These are phyloP conservation scores for Pyricularia pennisetigena DNA, from an alignment of 2,329 filamentous ascomycete genomes.

Conservation along the genomic window DNA sequence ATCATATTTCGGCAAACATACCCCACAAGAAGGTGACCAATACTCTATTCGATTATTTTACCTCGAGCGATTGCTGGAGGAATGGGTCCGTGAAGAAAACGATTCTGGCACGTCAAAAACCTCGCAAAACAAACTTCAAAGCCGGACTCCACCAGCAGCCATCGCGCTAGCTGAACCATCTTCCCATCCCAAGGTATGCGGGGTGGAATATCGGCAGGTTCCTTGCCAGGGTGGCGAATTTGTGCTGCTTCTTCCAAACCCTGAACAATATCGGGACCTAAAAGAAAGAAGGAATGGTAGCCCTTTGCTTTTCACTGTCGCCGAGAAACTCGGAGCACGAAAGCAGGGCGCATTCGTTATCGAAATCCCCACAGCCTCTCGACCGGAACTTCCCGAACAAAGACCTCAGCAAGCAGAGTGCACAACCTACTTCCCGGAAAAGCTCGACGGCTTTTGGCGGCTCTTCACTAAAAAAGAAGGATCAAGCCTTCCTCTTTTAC, in stretches of 20 bases:
- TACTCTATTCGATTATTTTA: not conserved
- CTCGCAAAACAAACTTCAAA: not conserved
- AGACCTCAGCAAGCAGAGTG: not conserved
- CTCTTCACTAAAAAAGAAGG: not conserved
- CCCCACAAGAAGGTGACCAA: not conserved
- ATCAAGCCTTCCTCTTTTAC: not conserved
- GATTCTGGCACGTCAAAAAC: no score
- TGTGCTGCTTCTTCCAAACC: slow-evolving; percentile 1
- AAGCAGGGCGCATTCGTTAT: slow-evolving; percentile 1
- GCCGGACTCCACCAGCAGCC: not conserved
- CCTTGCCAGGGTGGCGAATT: slow-evolving; percentile 16
- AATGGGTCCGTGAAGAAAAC: no score
- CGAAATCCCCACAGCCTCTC: slow-evolving; percentile 1
- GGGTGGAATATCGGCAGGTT: not conserved
- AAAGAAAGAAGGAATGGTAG: not conserved
- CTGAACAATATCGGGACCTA: slow-evolving; percentile 2
- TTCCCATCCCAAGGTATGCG: not conserved
- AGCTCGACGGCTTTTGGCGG: slow-evolving; percentile 2
- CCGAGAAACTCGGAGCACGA: slow-evolving; percentile 3
- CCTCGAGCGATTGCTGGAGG: not conserved
- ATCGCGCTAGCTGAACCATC: not conserved
- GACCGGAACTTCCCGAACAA: slow-evolving; percentile 2
- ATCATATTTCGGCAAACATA: not conserved
- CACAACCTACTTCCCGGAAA: not conserved
- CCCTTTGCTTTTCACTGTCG: slow-evolving; percentile 1